Conservation (phyloP, 2,329 filamentous ascomycete genomes). For the Fusarium chaquense region DNA sequence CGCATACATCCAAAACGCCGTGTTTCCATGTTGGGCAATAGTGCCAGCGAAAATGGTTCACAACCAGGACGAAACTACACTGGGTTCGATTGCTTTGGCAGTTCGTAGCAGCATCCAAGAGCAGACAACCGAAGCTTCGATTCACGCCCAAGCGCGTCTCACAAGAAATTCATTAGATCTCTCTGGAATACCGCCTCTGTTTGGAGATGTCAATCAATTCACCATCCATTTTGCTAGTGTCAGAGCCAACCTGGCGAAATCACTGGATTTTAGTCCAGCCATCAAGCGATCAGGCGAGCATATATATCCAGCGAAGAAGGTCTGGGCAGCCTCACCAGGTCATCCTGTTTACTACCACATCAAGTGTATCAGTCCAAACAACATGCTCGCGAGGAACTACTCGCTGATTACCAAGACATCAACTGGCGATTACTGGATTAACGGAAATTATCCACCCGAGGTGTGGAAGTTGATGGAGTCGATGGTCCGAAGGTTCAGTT, state of each 20-base stretch:
- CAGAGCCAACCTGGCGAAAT: background rate
- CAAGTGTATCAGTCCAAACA: constrained; percentile 8
- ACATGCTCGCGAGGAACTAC: constrained; percentile 11
- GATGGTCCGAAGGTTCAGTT: background rate
- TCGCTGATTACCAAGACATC: background rate
- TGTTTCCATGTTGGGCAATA: constrained; percentile 4
- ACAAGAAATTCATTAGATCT: background rate
- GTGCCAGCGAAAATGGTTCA: background rate
- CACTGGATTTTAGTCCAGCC: constrained; percentile 6
- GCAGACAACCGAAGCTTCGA: constrained; percentile 6
- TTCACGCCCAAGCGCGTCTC: constrained; percentile 15
- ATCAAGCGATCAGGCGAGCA: background rate
- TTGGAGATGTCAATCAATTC: constrained; percentile 10
- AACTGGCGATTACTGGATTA: constrained; percentile 14
- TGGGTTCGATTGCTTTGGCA: constrained; percentile 8
- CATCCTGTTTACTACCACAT: constrained; percentile 22
- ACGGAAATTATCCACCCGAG: constrained; percentile 8
- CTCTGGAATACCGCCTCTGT: constrained; percentile 14
- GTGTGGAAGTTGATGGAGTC: constrained; percentile 25
- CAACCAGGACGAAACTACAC: background rate
- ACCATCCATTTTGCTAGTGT: background rate
- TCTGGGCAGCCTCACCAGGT: background rate
- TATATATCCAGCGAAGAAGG: fast-evolving
- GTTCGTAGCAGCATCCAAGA: background rate
- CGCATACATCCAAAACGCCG: constrained; percentile 14